Evolutionary conservation across 2,329 filamentous ascomycete species (phyloP).

Genomic region (Fusarium verrucosum): DNA sequence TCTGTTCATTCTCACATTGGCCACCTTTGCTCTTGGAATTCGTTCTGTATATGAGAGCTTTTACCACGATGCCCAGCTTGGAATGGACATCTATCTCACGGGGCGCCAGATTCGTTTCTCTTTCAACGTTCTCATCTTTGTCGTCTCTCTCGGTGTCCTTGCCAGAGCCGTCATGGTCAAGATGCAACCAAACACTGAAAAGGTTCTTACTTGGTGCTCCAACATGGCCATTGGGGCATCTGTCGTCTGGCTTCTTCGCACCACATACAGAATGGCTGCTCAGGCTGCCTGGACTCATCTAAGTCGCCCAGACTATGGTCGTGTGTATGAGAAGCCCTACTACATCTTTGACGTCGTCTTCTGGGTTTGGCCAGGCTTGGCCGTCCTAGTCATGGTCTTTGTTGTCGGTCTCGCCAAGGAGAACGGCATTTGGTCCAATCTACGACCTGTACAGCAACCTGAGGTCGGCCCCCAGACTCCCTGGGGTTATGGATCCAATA

Average conservation of each 20-base stretch:
- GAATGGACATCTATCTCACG: background rate
- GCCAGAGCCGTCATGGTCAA: conserved; percentile 38
- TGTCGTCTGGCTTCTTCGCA: conserved; percentile 41
- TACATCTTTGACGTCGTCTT: conserved; percentile 41
- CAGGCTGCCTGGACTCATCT: conserved; percentile 16
- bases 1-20: conserved; percentile 25
- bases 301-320: background rate
- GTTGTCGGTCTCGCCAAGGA: conserved; percentile 40
- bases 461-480: conserved; percentile 25
- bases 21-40: conserved; percentile 32
- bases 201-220: conserved; percentile 25
- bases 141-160: conserved; percentile 20
- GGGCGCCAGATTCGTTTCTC: conserved; percentile 18
- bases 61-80: background rate
- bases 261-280: conserved; percentile 38
- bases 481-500: conserved; percentile 36
- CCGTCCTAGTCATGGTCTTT: conserved; percentile 42
- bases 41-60: background rate
- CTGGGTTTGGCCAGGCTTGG: conserved; percentile 39
- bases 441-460: too few relatives aligned
- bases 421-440: conserved; percentile 44
- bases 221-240: conserved; percentile 39
- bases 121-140: conserved; percentile 30
- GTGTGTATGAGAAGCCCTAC: conserved; percentile 3
- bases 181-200: conserved; percentile 17